A percentile compares a stretch with the other conserved stretches of the same genome.
Evolutionary conservation across 2,329 filamentous ascomycete species (phyloP).

Genomic region (Juglanconis juglandina): DNA sequence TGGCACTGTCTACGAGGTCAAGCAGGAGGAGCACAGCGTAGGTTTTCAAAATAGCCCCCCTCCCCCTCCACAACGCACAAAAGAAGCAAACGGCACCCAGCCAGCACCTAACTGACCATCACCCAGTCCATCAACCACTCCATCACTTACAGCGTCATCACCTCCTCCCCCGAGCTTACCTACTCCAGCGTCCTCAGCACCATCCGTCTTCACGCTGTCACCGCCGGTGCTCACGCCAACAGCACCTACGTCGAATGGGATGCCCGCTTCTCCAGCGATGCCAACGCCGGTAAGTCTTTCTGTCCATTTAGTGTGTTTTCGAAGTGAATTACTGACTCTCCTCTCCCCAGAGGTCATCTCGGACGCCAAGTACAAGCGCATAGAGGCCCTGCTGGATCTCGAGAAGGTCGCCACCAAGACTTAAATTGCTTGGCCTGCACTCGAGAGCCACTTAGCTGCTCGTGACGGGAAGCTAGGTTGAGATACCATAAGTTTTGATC

Average conservation of each 20-base stretch:
- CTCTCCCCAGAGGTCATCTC: slow-evolving; percentile 59
- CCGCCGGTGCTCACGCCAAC: slow-evolving; percentile 61
- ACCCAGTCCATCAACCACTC: slow-evolving; percentile 65
- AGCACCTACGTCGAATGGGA: slow-evolving; percentile 68
- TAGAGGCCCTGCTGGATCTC: slow-evolving; percentile 66
- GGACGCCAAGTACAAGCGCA: slow-evolving; percentile 74
- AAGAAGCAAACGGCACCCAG: too few species aligned
- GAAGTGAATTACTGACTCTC: slow-evolving; percentile 16
- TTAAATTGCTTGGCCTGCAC: not conserved
- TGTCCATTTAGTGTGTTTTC: not conserved
- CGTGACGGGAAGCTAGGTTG: too few species aligned
- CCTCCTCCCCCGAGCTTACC: slow-evolving; percentile 59
- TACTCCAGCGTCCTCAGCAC: slow-evolving; percentile 67
- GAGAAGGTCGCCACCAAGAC: slow-evolving; percentile 46
- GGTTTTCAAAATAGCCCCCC: slow-evolving; percentile 22
- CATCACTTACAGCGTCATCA: slow-evolving; percentile 72
- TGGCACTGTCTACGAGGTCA: slow-evolving; percentile 64
- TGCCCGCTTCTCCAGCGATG: slow-evolving; percentile 67
- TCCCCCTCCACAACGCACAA: not conserved
- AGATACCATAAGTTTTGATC: too few species aligned
- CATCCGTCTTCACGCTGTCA: slow-evolving; percentile 62
- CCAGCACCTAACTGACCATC: not conserved
- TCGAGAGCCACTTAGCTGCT: too few species aligned
- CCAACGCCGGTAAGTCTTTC: slow-evolving; percentile 58
- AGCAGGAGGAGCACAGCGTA: slow-evolving; percentile 73